These are phyloP conservation scores for Nissolia schottii DNA, from an alignment of 306 rosid species.

Conservation along the genomic window DNA sequence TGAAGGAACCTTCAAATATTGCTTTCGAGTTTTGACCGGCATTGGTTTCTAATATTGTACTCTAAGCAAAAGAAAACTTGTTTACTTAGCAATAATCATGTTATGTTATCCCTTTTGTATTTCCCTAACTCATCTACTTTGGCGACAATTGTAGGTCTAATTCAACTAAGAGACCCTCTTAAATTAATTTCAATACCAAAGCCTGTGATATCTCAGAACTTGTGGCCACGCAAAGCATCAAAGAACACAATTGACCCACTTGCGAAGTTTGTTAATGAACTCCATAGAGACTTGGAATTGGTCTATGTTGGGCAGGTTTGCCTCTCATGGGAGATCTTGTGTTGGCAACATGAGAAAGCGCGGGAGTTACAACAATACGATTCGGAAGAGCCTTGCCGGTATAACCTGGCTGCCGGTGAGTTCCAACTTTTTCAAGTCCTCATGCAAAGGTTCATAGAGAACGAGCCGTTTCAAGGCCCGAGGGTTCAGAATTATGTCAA, in stretches of 20 bases:
- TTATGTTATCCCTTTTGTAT: background rate
- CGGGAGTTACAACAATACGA: slow-evolving; percentile 47
- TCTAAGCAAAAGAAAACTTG: slow-evolving; percentile 33
- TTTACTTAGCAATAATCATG: slow-evolving; percentile 15
- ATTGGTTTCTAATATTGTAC: slow-evolving; percentile 20
- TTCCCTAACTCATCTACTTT: slow-evolving; percentile 20
- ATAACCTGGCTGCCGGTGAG: slow-evolving; percentile 67
- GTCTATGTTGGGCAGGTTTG: slow-evolving; percentile 92
- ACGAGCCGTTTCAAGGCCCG: slow-evolving; percentile 73
- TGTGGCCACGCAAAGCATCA: slow-evolving; percentile 47
- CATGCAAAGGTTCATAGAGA: slow-evolving; percentile 75
- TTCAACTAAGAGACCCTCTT: slow-evolving; percentile 58
- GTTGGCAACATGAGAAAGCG: slow-evolving; percentile 80
- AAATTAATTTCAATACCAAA: slow-evolving; percentile 43
- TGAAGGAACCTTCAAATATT: slow-evolving; percentile 17
- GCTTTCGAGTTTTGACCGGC: slow-evolving; percentile 23
- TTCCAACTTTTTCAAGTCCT: slow-evolving; percentile 82
- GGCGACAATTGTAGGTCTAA: slow-evolving; percentile 49
- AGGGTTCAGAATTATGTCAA: slow-evolving; percentile 69
- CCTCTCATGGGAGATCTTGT: slow-evolving; percentile 93
- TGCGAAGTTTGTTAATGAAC: slow-evolving; percentile 47
- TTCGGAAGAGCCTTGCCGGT: slow-evolving; percentile 31
- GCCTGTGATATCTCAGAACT: slow-evolving; percentile 48
- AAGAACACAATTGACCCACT: slow-evolving; percentile 43
- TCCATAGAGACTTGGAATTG: slow-evolving; percentile 69